A percentile compares a stretch with the other conserved stretches of the same genome.
Conservation (phyloP, 2,329 filamentous ascomycete genomes). For the Penicillium thymicola region DNA sequence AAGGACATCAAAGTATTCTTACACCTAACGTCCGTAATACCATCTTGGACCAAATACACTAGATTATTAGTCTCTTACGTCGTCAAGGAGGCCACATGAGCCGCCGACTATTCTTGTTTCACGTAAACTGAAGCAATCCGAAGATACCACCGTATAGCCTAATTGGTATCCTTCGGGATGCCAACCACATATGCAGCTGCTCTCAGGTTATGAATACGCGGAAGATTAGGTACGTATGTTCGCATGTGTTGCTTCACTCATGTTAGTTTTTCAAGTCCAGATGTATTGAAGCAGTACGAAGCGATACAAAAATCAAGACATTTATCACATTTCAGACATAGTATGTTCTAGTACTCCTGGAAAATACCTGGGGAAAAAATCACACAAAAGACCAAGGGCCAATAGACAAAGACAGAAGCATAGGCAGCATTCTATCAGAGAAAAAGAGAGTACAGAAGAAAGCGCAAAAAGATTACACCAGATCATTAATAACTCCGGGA, state of each 20-base stretch:
- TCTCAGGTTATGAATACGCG: too few species aligned
- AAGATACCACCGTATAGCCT: too few species aligned
- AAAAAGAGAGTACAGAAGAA: constrained; percentile 12
- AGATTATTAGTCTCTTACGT: too few species aligned
- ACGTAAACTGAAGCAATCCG: too few species aligned
- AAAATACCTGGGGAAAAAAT: neutral
- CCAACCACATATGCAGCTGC: too few species aligned
- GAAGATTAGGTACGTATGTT: too few species aligned
- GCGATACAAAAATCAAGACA: neutral
- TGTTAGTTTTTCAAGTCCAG: neutral
- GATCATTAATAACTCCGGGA: constrained; percentile 21
- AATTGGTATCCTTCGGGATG: too few species aligned
- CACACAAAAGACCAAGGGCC: neutral
- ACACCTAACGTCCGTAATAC: too few species aligned
- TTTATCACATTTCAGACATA: constrained; percentile 4
- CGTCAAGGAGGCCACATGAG: too few species aligned
- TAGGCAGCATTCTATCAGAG: constrained; percentile 4
- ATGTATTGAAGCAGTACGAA: neutral
- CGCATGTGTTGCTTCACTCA: neutral
- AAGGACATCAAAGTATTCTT: too few species aligned
- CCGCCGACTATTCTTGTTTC: too few species aligned
- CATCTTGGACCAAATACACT: too few species aligned
- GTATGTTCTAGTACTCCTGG: constrained; percentile 7
- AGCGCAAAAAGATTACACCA: constrained; percentile 22
- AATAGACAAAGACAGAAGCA: constrained; percentile 8